Percentiles rank a stretch among this genome's conserved stretches.
These are phyloP conservation scores for Penicillium sp. DNA, from an alignment of 2,329 filamentous ascomycete genomes.

Conservation along the genomic window DNA sequence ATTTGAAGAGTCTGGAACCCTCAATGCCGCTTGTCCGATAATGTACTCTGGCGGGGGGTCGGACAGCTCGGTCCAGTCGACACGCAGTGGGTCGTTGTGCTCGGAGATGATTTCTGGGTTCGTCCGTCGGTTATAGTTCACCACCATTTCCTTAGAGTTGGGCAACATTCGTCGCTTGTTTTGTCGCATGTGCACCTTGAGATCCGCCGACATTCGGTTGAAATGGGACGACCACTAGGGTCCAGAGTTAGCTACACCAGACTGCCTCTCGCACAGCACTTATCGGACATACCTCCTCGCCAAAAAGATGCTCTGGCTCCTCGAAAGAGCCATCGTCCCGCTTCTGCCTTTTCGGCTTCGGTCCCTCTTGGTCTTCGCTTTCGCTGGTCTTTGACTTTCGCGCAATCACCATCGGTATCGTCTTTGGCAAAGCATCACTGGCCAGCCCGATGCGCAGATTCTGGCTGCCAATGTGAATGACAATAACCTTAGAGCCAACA, in stretches of 20 bases:
- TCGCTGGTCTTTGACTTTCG: conserved; percentile 73
- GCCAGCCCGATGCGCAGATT: conserved; percentile 91
- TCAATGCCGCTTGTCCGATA: conserved; percentile 73
- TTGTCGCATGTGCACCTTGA: conserved; percentile 83
- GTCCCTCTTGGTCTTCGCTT: conserved; percentile 74
- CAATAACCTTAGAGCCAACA: conserved; percentile 83
- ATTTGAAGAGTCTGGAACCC: conserved; percentile 81
- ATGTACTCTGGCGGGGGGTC: conserved; percentile 68
- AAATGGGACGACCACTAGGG: conserved; percentile 60
- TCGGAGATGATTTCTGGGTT: conserved; percentile 82
- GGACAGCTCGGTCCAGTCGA: conserved; percentile 88
- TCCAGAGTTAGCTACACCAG: neutral
- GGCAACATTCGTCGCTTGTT: conserved; percentile 94
- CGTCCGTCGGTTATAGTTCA: conserved; percentile 85
- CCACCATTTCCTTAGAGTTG: conserved; percentile 94
- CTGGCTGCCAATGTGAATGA: conserved; percentile 93
- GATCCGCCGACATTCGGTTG: conserved; percentile 74
- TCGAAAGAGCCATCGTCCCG: conserved; percentile 49
- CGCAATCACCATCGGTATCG: conserved; percentile 87
- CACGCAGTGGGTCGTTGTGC: conserved; percentile 88
- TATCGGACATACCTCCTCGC: conserved; percentile 63
- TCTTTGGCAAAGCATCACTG: conserved; percentile 92
- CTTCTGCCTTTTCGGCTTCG: conserved; percentile 64
- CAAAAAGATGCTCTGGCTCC: conserved; percentile 74
- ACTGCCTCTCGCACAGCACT: neutral